phyloP scores from a whole-genome alignment of 2,329 filamentous ascomycete genomes.

The Colletotrichum paranaense region DNA sequence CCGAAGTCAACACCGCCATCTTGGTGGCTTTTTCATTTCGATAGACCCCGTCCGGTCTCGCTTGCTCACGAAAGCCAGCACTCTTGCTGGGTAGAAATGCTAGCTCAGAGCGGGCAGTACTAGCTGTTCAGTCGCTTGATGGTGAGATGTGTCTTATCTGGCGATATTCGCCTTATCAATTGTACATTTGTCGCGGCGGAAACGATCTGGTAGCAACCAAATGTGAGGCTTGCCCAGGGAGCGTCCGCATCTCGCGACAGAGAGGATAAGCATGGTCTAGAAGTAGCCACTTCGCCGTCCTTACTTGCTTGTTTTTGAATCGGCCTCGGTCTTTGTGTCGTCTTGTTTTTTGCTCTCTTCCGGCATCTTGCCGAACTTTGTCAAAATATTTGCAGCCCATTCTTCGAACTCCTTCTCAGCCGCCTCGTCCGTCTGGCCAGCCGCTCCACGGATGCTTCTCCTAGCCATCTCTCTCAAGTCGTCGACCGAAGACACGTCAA shows the following conservation, averaged over 20 bases:
- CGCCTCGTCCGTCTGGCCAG: conserved; percentile 55
- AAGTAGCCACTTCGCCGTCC: conserved; percentile 29
- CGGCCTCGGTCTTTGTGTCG: conserved; percentile 9
- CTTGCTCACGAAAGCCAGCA: conserved; percentile 4
- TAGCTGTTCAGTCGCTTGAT: conserved; percentile 21
- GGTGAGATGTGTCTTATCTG: conserved; percentile 25
- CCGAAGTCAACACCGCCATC: conserved; percentile 19
- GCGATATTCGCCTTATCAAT: conserved; percentile 22
- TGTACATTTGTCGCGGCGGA: conserved; percentile 23
- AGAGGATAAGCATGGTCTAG: conserved; percentile 13
- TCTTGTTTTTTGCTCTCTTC: background rate
- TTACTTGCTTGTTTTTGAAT: conserved; percentile 32
- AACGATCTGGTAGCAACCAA: conserved; percentile 7
- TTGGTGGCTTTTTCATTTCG: conserved; percentile 26
- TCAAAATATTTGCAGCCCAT: conserved; percentile 70
- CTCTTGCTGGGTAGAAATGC: background rate
- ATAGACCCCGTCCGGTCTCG: conserved; percentile 30
- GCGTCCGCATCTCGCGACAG: background rate
- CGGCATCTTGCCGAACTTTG: conserved; percentile 54
- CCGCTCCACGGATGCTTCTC: conserved; percentile 48
- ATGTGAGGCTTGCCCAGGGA: conserved; percentile 9
- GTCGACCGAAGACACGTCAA: conserved; percentile 78
- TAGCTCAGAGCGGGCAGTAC: conserved; percentile 1
- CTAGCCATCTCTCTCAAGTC: conserved; percentile 70
- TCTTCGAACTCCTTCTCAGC: conserved; percentile 72